Evolutionary conservation across 176 grass and related monocot genomes (phyloP).

Genomic region (Avena eriantha): DNA sequence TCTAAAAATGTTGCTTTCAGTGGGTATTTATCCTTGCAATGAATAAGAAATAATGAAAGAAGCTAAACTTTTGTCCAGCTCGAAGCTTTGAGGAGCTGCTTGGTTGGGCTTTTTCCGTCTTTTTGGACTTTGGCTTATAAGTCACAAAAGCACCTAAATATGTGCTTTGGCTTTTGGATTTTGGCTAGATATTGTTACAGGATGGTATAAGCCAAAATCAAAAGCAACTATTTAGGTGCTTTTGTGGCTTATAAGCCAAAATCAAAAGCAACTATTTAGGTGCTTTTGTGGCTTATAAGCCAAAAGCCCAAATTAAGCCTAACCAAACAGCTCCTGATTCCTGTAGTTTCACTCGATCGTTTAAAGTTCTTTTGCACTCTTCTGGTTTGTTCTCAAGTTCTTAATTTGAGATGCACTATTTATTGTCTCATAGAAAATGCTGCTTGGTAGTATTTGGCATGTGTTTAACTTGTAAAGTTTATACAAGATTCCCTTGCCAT

Average conservation of each 20-base stretch:
- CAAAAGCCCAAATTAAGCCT: too few species aligned
- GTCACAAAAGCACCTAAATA: too few species aligned
- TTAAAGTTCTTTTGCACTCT: neutral
- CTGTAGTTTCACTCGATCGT: neutral
- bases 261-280: too few species aligned
- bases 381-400: slow-evolving; percentile 12
- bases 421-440: neutral
- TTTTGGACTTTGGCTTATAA: too few species aligned
- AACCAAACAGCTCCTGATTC: neutral
- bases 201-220: too few species aligned
- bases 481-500: neutral
- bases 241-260: too few species aligned
- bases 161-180: too few species aligned
- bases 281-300: too few species aligned
- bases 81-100: neutral
- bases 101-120: too few species aligned
- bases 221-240: too few species aligned
- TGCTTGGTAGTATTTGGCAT: neutral
- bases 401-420: neutral
- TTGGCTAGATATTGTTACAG: too few species aligned
- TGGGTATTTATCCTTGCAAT: neutral
- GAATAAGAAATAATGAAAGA: neutral
- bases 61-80: neutral
- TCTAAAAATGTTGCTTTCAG: neutral
- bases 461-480: neutral